Base-by-base conservation (phyloP, 73 alveolate genomes). In the Paramecium pentaurelia region DNA sequence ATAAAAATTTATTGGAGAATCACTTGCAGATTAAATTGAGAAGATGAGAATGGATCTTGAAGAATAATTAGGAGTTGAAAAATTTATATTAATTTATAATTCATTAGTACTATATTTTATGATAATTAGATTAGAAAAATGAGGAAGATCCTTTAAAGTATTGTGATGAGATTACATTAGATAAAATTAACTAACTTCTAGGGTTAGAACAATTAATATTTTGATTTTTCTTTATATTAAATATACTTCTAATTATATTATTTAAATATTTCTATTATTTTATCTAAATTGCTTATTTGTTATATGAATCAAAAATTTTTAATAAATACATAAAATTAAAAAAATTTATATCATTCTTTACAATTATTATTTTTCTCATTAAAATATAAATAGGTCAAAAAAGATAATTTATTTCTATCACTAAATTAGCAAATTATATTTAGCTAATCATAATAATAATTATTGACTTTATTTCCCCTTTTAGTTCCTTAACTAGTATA, bases 41-140 rank as follows among this genome's bases (percentile, higher is more conserved):
- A 75, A 38, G 2, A 75, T 75, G 88, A 75, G 88, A 42, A 75
- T 75, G 88, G 88, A 75, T 38, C 47, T 75, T 34, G 88, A 75
- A 38, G 60, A 75, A 25, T 30, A 22, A 75, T 36, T 75, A 6
- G 88, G 88, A 75, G 12, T 75, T 34, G 38, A 30, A 34, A 75
- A 75, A 14, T 75, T 75, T 75, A 42, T 75, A 14, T 11, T 25
- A 30, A 25, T 42, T 38, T 75, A 75, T 38, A 38, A 36, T 22
- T 22, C 37, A 75, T 14, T 42, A n/a, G 88, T 75, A 75, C 36
- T 38, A 30, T 64, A 64, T 25, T 64, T 1, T 34, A 36, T 38
- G 88, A 75, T 75, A n/a, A 75, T 75, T 75, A 38, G 60, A 38
- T 36, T 38, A 75, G 88, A 75, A 42, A 75, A 30, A 75, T 25